Percentiles rank a stretch among this genome's conserved stretches.
Evolutionary conservation across 495 filamentous ascomycete species (phyloP).

Genomic region (Penicillium ochrochloron): DNA sequence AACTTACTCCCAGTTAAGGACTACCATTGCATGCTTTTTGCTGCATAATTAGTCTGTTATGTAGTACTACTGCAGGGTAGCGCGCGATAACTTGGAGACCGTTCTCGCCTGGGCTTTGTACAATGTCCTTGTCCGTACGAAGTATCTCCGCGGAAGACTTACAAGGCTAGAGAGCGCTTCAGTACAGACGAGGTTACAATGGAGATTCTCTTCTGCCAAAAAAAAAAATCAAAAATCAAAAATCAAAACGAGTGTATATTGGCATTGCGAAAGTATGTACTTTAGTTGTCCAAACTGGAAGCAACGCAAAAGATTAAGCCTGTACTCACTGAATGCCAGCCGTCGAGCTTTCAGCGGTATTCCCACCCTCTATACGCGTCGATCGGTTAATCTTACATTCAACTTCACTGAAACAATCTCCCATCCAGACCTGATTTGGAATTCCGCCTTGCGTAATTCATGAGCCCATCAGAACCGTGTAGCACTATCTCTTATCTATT

Average conservation of each 20-base stretch:
- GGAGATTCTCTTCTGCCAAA: background rate
- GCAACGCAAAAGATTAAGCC: slow-evolving; percentile 6
- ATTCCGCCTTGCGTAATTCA: background rate
- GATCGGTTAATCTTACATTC: slow-evolving; percentile 5
- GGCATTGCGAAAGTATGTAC: slow-evolving; percentile 1
- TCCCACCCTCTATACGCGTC: slow-evolving; percentile 12
- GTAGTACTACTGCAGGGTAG: slow-evolving; percentile 1
- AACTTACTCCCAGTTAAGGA: background rate
- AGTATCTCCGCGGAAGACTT: background rate
- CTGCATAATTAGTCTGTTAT: slow-evolving; percentile 4
- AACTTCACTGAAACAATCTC: background rate
- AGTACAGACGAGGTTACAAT: background rate
- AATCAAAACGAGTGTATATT: background rate
- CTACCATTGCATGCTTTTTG: background rate
- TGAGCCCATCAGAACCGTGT: background rate
- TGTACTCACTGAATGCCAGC: slow-evolving; percentile 2
- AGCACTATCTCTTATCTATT: background rate
- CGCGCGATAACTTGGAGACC: background rate
- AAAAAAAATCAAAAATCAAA: background rate
- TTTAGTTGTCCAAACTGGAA: slow-evolving; percentile 5
- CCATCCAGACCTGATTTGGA: background rate
- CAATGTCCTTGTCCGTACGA: background rate
- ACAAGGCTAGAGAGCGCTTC: background rate
- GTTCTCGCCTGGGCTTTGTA: background rate
- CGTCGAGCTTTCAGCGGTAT: slow-evolving; percentile 10